Percentiles rank a stretch among this genome's conserved stretches.
Evolutionary conservation across 306 rosid species (phyloP).

Genomic region (Cucumis sativus): DNA sequence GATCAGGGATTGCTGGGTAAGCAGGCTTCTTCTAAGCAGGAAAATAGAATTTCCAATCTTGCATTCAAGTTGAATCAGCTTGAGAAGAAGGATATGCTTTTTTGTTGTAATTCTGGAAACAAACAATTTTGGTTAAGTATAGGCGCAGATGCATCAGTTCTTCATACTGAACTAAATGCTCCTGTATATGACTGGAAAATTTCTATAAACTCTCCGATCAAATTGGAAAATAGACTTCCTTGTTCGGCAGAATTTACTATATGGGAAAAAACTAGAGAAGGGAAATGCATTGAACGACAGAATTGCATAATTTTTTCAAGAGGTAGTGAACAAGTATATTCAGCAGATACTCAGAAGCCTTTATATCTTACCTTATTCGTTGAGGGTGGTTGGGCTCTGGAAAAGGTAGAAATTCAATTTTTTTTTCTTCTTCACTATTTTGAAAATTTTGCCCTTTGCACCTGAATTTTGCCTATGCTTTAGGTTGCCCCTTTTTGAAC

Average conservation of each 20-base stretch:
- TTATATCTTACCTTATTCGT: conserved; percentile 64
- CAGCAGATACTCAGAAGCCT: conserved; percentile 74
- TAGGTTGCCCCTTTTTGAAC: background rate
- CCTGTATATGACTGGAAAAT: conserved; percentile 97
- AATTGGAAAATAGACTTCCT: conserved; percentile 88
- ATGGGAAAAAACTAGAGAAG: conserved; percentile 66
- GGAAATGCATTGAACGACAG: conserved; percentile 48
- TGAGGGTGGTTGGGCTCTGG: conserved; percentile 87
- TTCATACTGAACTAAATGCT: conserved; percentile 76
- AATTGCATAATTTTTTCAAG: conserved; percentile 60
- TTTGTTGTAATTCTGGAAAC: conserved; percentile 52
- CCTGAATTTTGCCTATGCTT: background rate
- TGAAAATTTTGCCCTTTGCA: background rate
- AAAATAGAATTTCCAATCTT: conserved; percentile 26
- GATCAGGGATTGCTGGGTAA: conserved; percentile 49
- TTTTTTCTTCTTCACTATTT: background rate
- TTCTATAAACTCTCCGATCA: conserved; percentile 69
- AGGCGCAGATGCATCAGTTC: conserved; percentile 86
- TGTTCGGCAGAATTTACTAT: conserved; percentile 74
- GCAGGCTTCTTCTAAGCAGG: conserved; percentile 27
- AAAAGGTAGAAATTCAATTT: conserved; percentile 50
- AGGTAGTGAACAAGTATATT: conserved; percentile 60
- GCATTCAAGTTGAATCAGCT: conserved; percentile 71
- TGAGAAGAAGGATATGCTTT: conserved; percentile 78
- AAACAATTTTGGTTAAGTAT: conserved; percentile 73